Percentiles rank a stretch among this genome's conserved stretches.
These are phyloP conservation scores for Platanthera guangdongensis DNA, from an alignment of 106 monocot genomes.

Conservation along the genomic window DNA sequence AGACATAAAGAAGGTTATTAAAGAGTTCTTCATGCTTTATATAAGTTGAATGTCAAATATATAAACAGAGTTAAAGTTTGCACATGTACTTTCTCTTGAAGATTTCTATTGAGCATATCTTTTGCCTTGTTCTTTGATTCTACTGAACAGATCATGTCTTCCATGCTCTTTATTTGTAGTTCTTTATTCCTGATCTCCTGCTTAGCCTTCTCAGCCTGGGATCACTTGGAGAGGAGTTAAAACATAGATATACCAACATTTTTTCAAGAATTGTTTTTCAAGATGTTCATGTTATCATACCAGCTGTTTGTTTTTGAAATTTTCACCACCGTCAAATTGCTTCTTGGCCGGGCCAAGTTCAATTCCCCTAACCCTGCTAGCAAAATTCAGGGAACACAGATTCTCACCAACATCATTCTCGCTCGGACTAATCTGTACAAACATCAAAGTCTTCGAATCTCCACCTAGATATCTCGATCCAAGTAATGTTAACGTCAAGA, in stretches of 20 bases:
- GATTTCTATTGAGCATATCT: conserved; percentile 50
- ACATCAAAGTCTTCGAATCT: conserved; percentile 87
- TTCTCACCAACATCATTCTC: conserved; percentile 80
- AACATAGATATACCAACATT: not conserved
- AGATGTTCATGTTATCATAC: conserved; percentile 19
- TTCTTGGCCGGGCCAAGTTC: conserved; percentile 86
- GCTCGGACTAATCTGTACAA: conserved; percentile 87
- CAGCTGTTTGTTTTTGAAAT: conserved; percentile 60
- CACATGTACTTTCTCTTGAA: conserved; percentile 63
- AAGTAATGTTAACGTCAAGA: conserved; percentile 3
- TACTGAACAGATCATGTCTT: conserved; percentile 46
- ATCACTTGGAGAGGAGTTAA: not conserved
- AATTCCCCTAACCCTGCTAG: conserved; percentile 86
- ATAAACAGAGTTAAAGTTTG: not conserved
- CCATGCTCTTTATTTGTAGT: conserved; percentile 57
- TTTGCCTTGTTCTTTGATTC: conserved; percentile 71
- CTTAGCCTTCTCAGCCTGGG: conserved; percentile 69
- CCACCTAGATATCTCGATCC: conserved; percentile 47
- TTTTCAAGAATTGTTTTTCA: not conserved
- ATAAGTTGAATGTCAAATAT: not conserved
- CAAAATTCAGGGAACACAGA: conserved; percentile 89
- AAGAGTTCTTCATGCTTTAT: not conserved
- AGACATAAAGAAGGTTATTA: not conserved
- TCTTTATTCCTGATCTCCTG: conserved; percentile 76
- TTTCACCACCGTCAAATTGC: conserved; percentile 63